Base-by-base conservation (phyloP, 1,284 basidiomycete species). In the Cerioporus squamosus region DNA sequence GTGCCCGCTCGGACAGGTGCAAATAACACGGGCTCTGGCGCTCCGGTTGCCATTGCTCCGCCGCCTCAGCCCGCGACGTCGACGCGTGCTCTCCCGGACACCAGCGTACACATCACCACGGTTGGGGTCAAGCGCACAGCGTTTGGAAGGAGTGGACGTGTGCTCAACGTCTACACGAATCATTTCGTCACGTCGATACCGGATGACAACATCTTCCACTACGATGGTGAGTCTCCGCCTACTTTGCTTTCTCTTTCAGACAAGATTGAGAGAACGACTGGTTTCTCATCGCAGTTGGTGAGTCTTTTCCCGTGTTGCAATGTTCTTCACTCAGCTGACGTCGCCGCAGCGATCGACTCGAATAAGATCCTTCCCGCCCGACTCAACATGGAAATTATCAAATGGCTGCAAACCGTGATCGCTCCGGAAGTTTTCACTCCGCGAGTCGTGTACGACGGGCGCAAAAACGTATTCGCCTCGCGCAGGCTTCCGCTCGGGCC, bases 391-490 rank as follows among this genome's bases (percentile, higher is more conserved):
- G 82, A 87, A n/a, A 72, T 92, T 4, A 84, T 92, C 44, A 77
- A 79, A 7, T 75, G 76, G 10, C 70, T 92, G 6, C 90, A 92
- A 68, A 77, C 74, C 14, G 67, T 73, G 0, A 75, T 81, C 5
- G 83, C 84, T 0, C 84, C 86, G 0, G 71, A 81, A 12, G 74
- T 90, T 17, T 91, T 90, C 66, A 87, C 80, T 1, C 86, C 85
- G 2, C 81, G 77, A 7, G 85, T 81, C 9, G 89, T 83, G 1
- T 92, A 92, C 59, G 90, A 93, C 59, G 90, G 91, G 1, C 77
- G 89, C 20, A 93, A 92, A 71, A 93, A 92, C 61, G 69, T 93
- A 60, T 92, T 90, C 68, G 75, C 85, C 12, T 74, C 81, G 3
- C 75, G 78, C 44, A 75, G 80, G 55, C 75, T 91, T 8, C 80